Conservation (phyloP, 148 eudicot genomes). For the Bassia scoparia region DNA sequence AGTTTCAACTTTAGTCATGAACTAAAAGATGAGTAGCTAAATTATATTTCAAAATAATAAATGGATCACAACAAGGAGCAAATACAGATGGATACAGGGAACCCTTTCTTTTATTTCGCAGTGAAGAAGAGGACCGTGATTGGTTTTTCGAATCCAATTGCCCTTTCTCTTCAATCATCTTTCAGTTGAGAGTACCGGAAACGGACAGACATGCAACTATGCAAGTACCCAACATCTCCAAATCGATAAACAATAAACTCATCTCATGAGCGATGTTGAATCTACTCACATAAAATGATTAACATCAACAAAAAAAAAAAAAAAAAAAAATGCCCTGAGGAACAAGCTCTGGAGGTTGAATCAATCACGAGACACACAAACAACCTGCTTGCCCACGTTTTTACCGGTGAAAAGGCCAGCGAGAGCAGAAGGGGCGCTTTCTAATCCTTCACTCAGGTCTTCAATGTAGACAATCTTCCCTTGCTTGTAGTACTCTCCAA, state of each 20-base stretch:
- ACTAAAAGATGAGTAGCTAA: no score
- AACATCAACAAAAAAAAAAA: no score
- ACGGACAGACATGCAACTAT: not conserved
- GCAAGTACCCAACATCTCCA: not conserved
- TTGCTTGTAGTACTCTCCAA: slow-evolving; percentile 44
- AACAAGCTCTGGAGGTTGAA: not conserved
- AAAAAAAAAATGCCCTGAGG: not conserved
- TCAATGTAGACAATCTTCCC: slow-evolving; percentile 74
- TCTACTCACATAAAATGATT: slow-evolving; percentile 38
- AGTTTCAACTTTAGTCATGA: no score
- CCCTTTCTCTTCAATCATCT: not conserved
- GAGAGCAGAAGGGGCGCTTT: slow-evolving; percentile 66
- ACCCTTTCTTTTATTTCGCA: no score
- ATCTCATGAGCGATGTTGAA: not conserved
- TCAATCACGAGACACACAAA: slow-evolving; percentile 51
- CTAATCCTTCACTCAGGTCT: slow-evolving; percentile 62
- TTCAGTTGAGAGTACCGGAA: not conserved
- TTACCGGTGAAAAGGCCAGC: slow-evolving; percentile 67
- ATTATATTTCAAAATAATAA: no score
- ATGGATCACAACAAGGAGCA: no score
- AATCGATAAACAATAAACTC: not conserved
- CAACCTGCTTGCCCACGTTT: slow-evolving; percentile 75
- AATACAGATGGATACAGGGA: no score
- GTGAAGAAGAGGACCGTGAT: no score
- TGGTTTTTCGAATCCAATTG: no score